A percentile compares a stretch with the other conserved stretches of the same genome.
These are phyloP conservation scores for Eucalyptus camaldulensis DNA, from an alignment of 345 rosid genomes.

Conservation along the genomic window DNA sequence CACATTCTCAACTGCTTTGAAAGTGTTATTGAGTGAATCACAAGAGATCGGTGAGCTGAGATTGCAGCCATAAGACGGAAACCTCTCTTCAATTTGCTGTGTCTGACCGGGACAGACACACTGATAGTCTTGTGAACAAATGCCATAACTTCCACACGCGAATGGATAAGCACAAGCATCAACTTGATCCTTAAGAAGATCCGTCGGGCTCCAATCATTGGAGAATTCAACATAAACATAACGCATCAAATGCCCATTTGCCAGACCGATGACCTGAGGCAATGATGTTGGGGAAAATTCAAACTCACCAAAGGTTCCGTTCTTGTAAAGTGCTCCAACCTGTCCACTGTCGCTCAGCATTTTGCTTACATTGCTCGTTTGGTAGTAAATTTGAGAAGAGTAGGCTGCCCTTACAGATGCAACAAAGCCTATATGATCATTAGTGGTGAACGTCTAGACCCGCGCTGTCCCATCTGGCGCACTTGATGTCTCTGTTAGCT, in stretches of 20 bases:
- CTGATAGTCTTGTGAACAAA: accelerated
- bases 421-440: too few relatives aligned
- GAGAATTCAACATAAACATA: not conserved
- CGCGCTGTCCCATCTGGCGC: too few relatives aligned
- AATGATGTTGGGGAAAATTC: too few relatives aligned
- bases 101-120: not conserved
- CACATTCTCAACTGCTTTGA: not conserved
- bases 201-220: not conserved
- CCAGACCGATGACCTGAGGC: too few relatives aligned
- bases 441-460: too few relatives aligned
- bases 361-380: too few relatives aligned
- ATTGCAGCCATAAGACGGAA: accelerated
- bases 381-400: too few relatives aligned
- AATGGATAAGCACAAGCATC: not conserved
- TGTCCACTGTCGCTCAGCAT: too few relatives aligned
- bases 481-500: too few relatives aligned
- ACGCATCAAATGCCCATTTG: accelerated
- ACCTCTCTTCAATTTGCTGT: not conserved
- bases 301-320: too few relatives aligned
- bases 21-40: not conserved
- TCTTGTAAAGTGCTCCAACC: too few relatives aligned
- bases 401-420: too few relatives aligned
- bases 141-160: not conserved
- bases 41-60: not conserved
- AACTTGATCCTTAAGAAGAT: not conserved